Percentiles rank a stretch among this genome's conserved stretches.
phyloP scores from a whole-genome alignment of 768 basidiomycete species.

The Psilocybe tampanensis region DNA sequence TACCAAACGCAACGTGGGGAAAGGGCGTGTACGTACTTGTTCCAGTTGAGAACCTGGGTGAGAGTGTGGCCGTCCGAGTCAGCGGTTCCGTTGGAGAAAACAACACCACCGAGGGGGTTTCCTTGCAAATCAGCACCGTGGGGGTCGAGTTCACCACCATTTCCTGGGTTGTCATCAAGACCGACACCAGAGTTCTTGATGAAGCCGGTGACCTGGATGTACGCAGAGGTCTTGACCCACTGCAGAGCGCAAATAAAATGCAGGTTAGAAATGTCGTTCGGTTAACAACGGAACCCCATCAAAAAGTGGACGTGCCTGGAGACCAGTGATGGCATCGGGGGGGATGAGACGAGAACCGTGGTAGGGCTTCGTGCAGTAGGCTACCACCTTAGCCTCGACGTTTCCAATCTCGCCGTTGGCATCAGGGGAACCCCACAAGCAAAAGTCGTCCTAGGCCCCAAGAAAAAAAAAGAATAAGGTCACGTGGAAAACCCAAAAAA shows the following conservation, averaged over 20 bases:
- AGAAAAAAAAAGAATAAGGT: not conserved
- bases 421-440: conserved; percentile 58
- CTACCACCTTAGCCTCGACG: conserved; percentile 67
- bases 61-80: conserved; percentile 41
- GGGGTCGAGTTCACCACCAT: conserved; percentile 42
- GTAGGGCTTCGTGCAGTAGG: conserved; percentile 70
- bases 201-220: conserved; percentile 21
- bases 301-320: conserved; percentile 45
- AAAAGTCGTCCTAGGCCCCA: conserved; percentile 51
- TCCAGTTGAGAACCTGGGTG: conserved; percentile 69
- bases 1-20: not conserved
- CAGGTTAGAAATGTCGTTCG: conserved; percentile 18
- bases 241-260: conserved; percentile 31
- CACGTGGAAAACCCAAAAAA: not conserved
- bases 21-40: conserved; percentile 50
- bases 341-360: conserved; percentile 74
- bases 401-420: conserved; percentile 58
- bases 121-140: conserved; percentile 76
- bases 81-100: conserved; percentile 62
- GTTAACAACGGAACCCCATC: conserved; percentile 47
- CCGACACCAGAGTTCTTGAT: conserved; percentile 19
- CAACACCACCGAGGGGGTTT: conserved; percentile 74
- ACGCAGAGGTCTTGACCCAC: conserved; percentile 24
- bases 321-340: conserved; percentile 57
- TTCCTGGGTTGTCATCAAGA: conserved; percentile 6